phyloP scores from a whole-genome alignment of 495 filamentous ascomycete species.

The Daldinia childiae region DNA sequence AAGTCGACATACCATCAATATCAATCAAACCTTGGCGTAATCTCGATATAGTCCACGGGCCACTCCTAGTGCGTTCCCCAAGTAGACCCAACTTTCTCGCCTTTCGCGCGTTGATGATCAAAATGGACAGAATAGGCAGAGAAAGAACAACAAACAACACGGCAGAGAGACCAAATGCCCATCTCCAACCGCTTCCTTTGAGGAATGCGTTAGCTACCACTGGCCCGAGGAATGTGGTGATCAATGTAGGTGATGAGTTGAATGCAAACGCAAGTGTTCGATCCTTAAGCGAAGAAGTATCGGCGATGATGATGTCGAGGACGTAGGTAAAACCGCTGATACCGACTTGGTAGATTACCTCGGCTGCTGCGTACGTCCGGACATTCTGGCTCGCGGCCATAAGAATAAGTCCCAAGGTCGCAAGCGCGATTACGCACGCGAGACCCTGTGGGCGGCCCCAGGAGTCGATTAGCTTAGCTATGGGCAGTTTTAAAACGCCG shows the following conservation, averaged over 20 bases:
- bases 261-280: slow-evolving; percentile 67
- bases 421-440: slow-evolving; percentile 50
- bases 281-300: slow-evolving; percentile 66
- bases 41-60: slow-evolving; percentile 56
- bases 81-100: slow-evolving; percentile 65
- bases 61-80: slow-evolving; percentile 53
- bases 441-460: slow-evolving; percentile 67
- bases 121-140: slow-evolving; percentile 51
- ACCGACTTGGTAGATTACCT: slow-evolving; percentile 67
- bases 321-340: slow-evolving; percentile 62
- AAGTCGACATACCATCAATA: slow-evolving; percentile 62
- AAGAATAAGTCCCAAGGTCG: slow-evolving; percentile 57
- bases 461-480: slow-evolving; percentile 72
- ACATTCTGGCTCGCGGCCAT: slow-evolving; percentile 63
- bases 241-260: slow-evolving; percentile 65
- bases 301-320: slow-evolving; percentile 67
- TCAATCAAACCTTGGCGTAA: slow-evolving; percentile 66
- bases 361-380: slow-evolving; percentile 59
- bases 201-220: slow-evolving; percentile 51
- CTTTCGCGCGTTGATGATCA: slow-evolving; percentile 66
- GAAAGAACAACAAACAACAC: slow-evolving; percentile 50
- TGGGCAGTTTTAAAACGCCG: slow-evolving; percentile 67
- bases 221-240: slow-evolving; percentile 61
- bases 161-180: slow-evolving; percentile 63
- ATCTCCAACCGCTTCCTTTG: slow-evolving; percentile 60